A percentile compares a stretch with the other conserved stretches of the same genome.
phyloP scores from a whole-genome alignment of 208 protist species.

The Trypanosoma congolense region DNA sequence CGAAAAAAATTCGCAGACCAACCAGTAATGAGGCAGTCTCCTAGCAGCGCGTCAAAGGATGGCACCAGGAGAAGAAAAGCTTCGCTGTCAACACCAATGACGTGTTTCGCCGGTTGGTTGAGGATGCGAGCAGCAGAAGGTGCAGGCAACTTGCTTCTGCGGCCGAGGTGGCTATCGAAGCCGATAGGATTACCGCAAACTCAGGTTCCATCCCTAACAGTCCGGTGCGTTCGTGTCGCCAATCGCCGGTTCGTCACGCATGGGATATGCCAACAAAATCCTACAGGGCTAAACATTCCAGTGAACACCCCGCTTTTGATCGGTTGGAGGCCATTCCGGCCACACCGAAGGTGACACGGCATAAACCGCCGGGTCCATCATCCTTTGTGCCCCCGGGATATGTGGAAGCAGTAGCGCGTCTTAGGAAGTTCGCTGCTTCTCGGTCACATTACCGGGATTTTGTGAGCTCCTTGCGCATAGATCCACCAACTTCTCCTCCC shows the following conservation, averaged over 20 bases:
- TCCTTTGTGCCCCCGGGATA: slow-evolving; percentile 62
- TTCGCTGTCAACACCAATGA: background rate
- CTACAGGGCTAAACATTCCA: slow-evolving; percentile 44
- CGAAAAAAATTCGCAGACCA: background rate
- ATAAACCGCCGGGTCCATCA: slow-evolving; percentile 52
- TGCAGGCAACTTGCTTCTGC: background rate
- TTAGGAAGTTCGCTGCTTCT: slow-evolving; percentile 38
- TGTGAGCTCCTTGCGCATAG: slow-evolving; percentile 15
- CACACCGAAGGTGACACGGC: slow-evolving; percentile 52
- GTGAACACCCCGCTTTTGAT: slow-evolving; percentile 19
- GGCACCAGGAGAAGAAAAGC: background rate
- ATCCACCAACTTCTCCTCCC: background rate
- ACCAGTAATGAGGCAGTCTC: background rate
- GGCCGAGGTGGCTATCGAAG: background rate
- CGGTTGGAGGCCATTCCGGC: slow-evolving; percentile 22
- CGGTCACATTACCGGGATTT: slow-evolving; percentile 17
- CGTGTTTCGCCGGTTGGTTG: slow-evolving; percentile 22
- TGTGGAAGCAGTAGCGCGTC: slow-evolving; percentile 68
- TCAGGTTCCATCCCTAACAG: background rate
- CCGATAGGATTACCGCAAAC: background rate
- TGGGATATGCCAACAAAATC: slow-evolving; percentile 64
- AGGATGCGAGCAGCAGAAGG: slow-evolving; percentile 18
- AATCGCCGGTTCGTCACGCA: background rate
- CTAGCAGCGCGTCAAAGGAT: background rate
- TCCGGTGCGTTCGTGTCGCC: background rate